A percentile compares a stretch with the other conserved stretches of the same genome.
Conservation (phyloP, 2,329 filamentous ascomycete species). For the Aspergillus sp. region DNA sequence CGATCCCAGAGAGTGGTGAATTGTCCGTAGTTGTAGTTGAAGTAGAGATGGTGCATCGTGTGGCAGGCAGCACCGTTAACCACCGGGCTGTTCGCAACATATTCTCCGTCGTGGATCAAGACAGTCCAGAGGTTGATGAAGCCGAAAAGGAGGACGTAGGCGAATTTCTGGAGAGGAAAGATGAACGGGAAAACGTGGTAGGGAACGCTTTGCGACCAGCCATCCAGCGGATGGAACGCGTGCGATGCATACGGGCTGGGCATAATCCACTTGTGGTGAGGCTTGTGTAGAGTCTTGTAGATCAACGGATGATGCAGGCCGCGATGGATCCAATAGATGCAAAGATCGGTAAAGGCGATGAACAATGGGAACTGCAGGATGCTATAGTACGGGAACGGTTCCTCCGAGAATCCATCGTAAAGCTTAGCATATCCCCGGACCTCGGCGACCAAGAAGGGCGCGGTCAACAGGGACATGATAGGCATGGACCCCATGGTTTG, state of each 20-base stretch:
- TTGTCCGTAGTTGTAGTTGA: conserved; percentile 92
- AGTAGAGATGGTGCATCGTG: conserved; percentile 83
- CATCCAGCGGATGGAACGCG: conserved; percentile 92
- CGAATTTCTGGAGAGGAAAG: conserved; percentile 88
- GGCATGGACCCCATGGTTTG: conserved; percentile 78
- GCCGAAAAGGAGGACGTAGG: conserved; percentile 80
- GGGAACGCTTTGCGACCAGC: conserved; percentile 81
- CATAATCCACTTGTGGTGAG: conserved; percentile 99
- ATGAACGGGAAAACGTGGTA: conserved; percentile 93
- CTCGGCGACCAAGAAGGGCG: conserved; percentile 77
- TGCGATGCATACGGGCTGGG: conserved; percentile 89
- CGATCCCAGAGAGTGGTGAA: conserved; percentile 93
- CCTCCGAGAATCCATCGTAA: conserved; percentile 76
- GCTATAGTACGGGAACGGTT: conserved; percentile 76
- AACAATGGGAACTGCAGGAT: conserved; percentile 83
- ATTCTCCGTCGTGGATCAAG: conserved; percentile 94
- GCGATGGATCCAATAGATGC: conserved; percentile 90
- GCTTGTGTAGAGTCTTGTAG: conserved; percentile 92
- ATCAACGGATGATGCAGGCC: conserved; percentile 74
- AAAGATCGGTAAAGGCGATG: conserved; percentile 82
- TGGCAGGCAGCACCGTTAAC: conserved; percentile 96
- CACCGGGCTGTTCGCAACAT: conserved; percentile 83
- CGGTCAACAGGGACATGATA: conserved; percentile 77
- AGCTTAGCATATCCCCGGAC: conserved; percentile 82
- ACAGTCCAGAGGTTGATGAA: conserved; percentile 98